Evolutionary conservation across 2,329 filamentous ascomycete genomes (phyloP), one percentile per base, ranked within the genome.

Genomic region (Phialophora tarda): DNA sequence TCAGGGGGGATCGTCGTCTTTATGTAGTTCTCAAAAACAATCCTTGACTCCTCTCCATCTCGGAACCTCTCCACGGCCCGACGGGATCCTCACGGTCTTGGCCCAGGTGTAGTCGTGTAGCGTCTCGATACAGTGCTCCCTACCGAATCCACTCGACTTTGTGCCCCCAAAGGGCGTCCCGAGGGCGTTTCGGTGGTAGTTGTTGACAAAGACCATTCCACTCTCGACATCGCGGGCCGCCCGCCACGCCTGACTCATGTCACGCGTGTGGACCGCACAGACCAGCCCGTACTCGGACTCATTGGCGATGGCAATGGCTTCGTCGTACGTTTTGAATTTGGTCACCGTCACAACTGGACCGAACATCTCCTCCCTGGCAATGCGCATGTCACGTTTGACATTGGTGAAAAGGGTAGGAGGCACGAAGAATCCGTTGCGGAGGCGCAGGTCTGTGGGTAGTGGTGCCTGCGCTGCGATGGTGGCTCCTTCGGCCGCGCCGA

Each of bases 271-370:
- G 0, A 89, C 82, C 0, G 85, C 86, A 1, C 84, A 82, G 0
- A 84, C 85, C 0, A 88, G 80, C 0, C 85, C 86, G 38, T 79
- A 82, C 24, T 83, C 78, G 0, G 78, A 77, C 17, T 80, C 77
- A 66, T 88, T 88, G 1, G 83, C 85, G 1, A 85, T 81, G 0
- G 73, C 72, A 30, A 89, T 77, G 0, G 88, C 85, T n/a, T 89
- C 86, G 2, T 82, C 82, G 65, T 91, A 87, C 24, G 84, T 80
- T 0, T 78, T 78, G 86, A 87, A 91, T 21, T 81, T 82, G 57
- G 89, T 73, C 5, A 90, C 77, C 0, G 88, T 88, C 0, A 90
- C 80, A 34, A 91, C 86, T 0, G 89, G 89, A 0, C 84, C 86
- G 69, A 88, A 89, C 5, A 85, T 83, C 72, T 89, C 86, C 69